Evolutionary conservation across 2,329 filamentous ascomycete genomes (phyloP).

Genomic region (Xylaria sp.): DNA sequence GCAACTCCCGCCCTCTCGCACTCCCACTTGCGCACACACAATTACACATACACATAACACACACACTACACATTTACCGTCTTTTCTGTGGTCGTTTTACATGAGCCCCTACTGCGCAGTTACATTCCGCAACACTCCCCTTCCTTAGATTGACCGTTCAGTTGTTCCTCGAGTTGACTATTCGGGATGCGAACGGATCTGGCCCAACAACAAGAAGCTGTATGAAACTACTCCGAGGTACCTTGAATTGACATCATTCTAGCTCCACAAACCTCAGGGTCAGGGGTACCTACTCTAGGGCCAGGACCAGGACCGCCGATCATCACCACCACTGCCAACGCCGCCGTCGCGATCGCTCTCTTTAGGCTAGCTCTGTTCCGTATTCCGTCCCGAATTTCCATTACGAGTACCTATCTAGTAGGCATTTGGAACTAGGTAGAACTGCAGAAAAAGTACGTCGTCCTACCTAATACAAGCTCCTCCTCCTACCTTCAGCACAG

Average conservation of each 20-base stretch:
- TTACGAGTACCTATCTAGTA: neutral
- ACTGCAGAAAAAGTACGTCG: neutral
- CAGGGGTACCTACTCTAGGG: slow-evolving; percentile 16
- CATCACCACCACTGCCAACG: slow-evolving; percentile 3
- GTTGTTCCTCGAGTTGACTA: neutral
- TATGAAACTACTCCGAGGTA: neutral
- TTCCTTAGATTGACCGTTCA: neutral
- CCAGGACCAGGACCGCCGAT: slow-evolving; percentile 9
- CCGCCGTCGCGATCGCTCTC: slow-evolving; percentile 1
- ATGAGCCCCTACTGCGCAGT: neutral
- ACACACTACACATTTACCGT: neutral
- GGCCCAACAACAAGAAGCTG: neutral
- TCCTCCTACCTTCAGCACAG: no score
- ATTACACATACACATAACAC: neutral
- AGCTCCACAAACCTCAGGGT: slow-evolving; percentile 23
- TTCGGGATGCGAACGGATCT: slow-evolving; percentile 2
- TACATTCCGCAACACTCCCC: neutral
- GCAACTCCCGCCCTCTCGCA: neutral
- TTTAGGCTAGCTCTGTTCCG: neutral
- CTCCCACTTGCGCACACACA: neutral
- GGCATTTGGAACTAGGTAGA: neutral
- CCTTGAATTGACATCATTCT: slow-evolving; percentile 28
- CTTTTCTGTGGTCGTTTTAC: neutral
- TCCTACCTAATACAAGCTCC: neutral
- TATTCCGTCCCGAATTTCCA: neutral